Base-by-base conservation (phyloP, 192 early-diverging fungal genomes). In the Linnemannia elongata region DNA sequence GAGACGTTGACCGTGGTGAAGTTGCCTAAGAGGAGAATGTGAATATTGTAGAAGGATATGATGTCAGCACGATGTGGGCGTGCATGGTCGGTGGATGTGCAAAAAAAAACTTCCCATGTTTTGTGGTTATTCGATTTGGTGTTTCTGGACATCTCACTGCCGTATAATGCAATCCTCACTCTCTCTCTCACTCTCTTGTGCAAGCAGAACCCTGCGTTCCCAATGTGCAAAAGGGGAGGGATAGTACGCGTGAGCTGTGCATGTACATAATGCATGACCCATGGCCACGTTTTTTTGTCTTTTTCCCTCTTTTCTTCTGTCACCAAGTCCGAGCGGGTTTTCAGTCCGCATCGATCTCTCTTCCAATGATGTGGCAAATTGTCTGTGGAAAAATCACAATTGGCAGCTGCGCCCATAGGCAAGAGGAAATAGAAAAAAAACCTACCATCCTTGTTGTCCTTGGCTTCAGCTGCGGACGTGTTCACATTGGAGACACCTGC, bases 401-500 rank as follows among this genome's bases (percentile, higher is more conserved):
- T 22, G 49, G 5, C 20, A 52, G 27, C 60, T 66, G 60, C 10
- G 27, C 60, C 60, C 60, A 35, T 33, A 66, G 9, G 2, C 55
- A 17, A 41, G 20, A 42, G 35, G 70, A 9, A 38, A 72, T 15
- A 39, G 39, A 55, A 9, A 74, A 9, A 74, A 38, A 20, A 49
- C 57, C 1, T 78, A 76, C 52, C 71, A 77, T 81, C 71, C 4
- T 42, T 78, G 44, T 33, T 77, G 44, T 55, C 72, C 54, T 77
- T 81, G 35, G 33, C 17, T 13, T 72, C 80, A 20, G 41, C 33
- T 17, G 75, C 27, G 17, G 66, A 49, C 17, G 39, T 54, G 24
- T 35, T 76, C 68, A 71, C 69, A 27, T 77, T 77, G 7, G 78
- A 44, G 4, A 75, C 69, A 54, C 85, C 76, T 17, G 85, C 85